Conservation (phyloP, 129 eudicot species). For the Pittosporum tobira region DNA sequence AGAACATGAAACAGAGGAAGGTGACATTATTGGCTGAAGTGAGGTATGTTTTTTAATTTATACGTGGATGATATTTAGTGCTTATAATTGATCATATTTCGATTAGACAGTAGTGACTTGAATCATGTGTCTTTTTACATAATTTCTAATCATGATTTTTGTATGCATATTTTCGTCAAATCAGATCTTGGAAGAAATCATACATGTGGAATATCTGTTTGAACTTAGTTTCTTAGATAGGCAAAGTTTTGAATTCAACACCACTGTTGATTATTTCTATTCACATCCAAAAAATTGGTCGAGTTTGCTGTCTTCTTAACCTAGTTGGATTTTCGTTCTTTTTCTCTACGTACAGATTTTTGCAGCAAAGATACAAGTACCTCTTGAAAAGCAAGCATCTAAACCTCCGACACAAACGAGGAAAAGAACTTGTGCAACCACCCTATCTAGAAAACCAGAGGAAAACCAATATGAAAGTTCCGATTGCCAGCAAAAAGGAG, state of each 20-base stretch:
- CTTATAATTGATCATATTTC: not conserved
- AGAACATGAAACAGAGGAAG: constrained; percentile 40
- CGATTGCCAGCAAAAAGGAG: constrained; percentile 17
- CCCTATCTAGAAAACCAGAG: constrained; percentile 20
- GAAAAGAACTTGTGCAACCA: constrained; percentile 5
- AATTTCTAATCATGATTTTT: not conserved
- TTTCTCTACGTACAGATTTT: constrained; percentile 33
- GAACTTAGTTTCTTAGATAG: not conserved
- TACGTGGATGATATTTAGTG: not conserved
- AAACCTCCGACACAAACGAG: constrained; percentile 23
- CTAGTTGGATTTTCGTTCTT: not conserved
- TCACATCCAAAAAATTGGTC: too few species aligned
- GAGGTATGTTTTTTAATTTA: constrained; percentile 28
- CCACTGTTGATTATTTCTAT: not conserved
- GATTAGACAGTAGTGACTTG: not conserved
- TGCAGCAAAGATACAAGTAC: constrained; percentile 38
- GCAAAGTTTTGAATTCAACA: not conserved
- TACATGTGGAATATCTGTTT: not conserved
- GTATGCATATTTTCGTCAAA: too few species aligned
- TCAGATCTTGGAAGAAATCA: not conserved
- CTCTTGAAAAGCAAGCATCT: constrained; percentile 31
- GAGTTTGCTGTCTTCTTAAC: not conserved
- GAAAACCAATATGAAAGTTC: constrained; percentile 21
- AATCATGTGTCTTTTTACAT: not conserved
- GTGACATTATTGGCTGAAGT: constrained; percentile 64